phyloP scores from a whole-genome alignment of 495 filamentous ascomycete genomes.

The Lasiosphaeria miniovina region DNA sequence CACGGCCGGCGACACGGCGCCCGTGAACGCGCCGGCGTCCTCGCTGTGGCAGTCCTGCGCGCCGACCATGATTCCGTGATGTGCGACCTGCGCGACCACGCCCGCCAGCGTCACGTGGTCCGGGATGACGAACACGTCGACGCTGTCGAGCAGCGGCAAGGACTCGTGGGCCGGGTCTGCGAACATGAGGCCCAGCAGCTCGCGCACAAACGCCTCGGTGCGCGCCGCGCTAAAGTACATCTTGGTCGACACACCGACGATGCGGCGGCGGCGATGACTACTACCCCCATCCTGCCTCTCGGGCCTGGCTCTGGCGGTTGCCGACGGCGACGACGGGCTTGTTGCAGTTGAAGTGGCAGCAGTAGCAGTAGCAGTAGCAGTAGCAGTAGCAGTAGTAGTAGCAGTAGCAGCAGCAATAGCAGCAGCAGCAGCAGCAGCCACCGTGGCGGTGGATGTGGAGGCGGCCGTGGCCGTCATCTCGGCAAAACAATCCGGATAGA shows the following conservation, averaged over 20 bases:
- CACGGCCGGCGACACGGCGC: conserved; percentile 67
- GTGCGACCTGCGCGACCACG: conserved; percentile 49
- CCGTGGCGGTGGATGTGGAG: too few species aligned
- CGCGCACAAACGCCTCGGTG: conserved; percentile 60
- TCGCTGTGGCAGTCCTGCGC: conserved; percentile 74
- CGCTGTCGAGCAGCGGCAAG: conserved; percentile 30
- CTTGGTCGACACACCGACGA: conserved; percentile 77
- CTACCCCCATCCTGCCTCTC: not conserved
- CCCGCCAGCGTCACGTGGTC: conserved; percentile 67
- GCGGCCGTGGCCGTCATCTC: too few species aligned
- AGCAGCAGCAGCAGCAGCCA: too few species aligned
- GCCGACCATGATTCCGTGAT: conserved; percentile 51
- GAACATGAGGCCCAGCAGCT: conserved; percentile 48
- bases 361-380: too few species aligned
- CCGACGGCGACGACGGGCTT: not conserved
- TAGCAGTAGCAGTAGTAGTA: too few species aligned
- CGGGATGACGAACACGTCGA: conserved; percentile 67
- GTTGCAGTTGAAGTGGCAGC: too few species aligned
- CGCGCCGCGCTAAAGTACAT: conserved; percentile 74
- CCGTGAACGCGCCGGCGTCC: conserved; percentile 68
- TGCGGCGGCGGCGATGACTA: conserved; percentile 37
- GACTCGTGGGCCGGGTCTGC: conserved; percentile 33
- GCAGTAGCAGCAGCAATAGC: too few species aligned
- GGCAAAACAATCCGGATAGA: too few species aligned
- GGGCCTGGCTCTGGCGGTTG: not conserved